Evolutionary conservation across 148 eudicot genomes (phyloP).

Genomic region (Rhododendron mucronatum): DNA sequence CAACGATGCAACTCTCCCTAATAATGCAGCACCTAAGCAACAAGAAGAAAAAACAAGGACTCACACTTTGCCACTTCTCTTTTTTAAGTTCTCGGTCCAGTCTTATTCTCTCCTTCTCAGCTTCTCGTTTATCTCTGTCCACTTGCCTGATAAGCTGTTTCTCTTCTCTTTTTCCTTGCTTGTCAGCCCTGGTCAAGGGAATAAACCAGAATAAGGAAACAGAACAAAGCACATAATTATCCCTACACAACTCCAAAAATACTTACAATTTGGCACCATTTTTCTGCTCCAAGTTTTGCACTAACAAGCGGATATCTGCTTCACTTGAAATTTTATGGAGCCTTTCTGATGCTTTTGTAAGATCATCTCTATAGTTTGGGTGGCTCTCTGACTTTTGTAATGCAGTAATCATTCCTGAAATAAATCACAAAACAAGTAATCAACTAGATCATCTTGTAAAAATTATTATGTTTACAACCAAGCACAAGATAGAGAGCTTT

Average conservation of each 20-base stretch:
- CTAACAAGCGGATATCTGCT: conserved; percentile 71
- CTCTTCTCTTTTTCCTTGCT: conserved; percentile 45
- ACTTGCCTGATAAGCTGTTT: conserved; percentile 55
- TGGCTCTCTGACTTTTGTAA: conserved; percentile 44
- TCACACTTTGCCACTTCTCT: conserved; percentile 80
- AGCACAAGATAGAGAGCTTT: not conserved
- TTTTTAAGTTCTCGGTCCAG: conserved; percentile 71
- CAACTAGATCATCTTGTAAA: not conserved
- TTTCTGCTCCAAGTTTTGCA: conserved; percentile 51
- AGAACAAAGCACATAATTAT: not conserved
- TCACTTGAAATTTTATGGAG: conserved; percentile 60
- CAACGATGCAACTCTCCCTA: not conserved
- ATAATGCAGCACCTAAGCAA: not conserved
- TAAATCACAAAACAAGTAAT: conserved; percentile 4
- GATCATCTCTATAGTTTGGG: conserved; percentile 32
- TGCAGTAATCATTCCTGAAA: conserved; percentile 56
- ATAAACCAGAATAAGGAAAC: not conserved
- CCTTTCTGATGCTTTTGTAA: conserved; percentile 61
- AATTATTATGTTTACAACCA: not conserved
- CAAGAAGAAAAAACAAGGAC: conserved; percentile 21
- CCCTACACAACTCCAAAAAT: not conserved
- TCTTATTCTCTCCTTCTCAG: conserved; percentile 72
- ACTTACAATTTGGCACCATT: conserved; percentile 65
- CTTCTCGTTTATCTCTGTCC: conserved; percentile 70
- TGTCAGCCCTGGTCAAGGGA: conserved; percentile 57